Base-by-base conservation (phyloP, 1,139 yeast genomes). In the Kodamaea plutei region DNA sequence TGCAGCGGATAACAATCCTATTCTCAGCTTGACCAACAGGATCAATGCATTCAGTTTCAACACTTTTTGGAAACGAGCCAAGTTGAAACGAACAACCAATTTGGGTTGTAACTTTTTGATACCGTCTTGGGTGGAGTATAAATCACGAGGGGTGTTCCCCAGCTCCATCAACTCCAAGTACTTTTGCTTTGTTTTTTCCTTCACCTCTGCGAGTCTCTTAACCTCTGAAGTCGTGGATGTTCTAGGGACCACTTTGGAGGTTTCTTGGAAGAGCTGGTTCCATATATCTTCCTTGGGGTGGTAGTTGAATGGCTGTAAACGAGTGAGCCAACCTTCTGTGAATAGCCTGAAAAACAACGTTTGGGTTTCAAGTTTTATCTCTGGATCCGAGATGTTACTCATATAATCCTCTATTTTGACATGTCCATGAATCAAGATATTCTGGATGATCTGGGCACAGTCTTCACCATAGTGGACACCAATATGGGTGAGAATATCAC, bases 371-470 rank as follows among this genome's bases (percentile, higher is more conserved):
- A 52, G 48, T 19, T 37, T 35, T n/a, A 42, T 40, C 9, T 48
- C 43, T 10, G 47, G 49, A 26, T 57, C 65, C 9, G 48, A 55
- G 34, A 61, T 52, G 36, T 61, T 57, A 28, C 55, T 58, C 26
- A 82, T 39, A 47, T 79, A 84, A 40, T 84, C 89, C 2, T 62
- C 58, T 2, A 79, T 61, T 11, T 78, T 69, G 34, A 88, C 55
- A 44, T 81, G 82, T 74, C 97, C 61, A 67, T 67, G 30, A 66
- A 71, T 46, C 68, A 64, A 45, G 29, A 88, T 64, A 46, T 83
- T 85, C 47, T 84, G 88, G n/a, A 84, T 65, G 22, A 87, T 73
- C 39, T 80, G 80, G 0, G 89, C 84, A 17, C 73, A 62, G 9
- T 62, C 64, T 16, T 67, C 68, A n/a, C 68, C 72, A 35, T 62